phyloP scores from a whole-genome alignment of 169 alveolate species.

The Pseudocohnilembus persalinus region DNA sequence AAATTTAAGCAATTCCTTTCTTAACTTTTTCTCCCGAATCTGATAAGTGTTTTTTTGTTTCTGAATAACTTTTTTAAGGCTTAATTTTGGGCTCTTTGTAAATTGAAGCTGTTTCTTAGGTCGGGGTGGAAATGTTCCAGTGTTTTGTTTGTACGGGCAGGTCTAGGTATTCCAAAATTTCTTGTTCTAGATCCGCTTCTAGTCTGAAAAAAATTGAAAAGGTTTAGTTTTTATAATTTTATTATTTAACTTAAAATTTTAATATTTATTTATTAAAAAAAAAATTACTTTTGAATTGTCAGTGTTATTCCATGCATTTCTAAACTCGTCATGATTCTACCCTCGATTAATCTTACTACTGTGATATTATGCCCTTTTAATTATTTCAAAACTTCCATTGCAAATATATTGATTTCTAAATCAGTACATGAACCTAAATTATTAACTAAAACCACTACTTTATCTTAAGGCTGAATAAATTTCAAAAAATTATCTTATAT shows the following conservation, averaged over 20 bases:
- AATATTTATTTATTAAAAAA: too few species aligned
- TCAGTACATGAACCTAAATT: constrained; percentile 48
- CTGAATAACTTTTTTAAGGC: not conserved
- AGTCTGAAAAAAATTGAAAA: not conserved
- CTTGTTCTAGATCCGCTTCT: constrained; percentile 21
- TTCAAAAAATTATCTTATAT: not conserved
- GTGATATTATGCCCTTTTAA: constrained; percentile 32
- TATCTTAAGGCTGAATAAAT: not conserved
- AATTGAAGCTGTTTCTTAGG: constrained; percentile 23
- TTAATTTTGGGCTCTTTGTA: not conserved
- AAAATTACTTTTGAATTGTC: constrained; percentile 29
- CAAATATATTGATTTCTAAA: constrained; percentile 52
- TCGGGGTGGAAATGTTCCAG: constrained; percentile 25
- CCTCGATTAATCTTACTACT: constrained; percentile 42
- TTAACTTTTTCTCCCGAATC: constrained; percentile 16
- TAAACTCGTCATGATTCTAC: constrained; percentile 55
- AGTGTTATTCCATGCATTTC: constrained; percentile 60
- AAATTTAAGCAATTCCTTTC: constrained; percentile 33
- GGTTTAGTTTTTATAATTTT: too few species aligned
- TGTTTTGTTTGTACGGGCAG: constrained; percentile 22
- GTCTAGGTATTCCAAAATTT: constrained; percentile 39
- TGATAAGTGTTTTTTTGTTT: not conserved
- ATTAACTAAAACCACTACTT: not conserved
- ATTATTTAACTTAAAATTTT: too few species aligned
- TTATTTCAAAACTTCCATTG: constrained; percentile 38